Base-by-base conservation (phyloP, 805 yeast species). In the Pichia manshurica region DNA sequence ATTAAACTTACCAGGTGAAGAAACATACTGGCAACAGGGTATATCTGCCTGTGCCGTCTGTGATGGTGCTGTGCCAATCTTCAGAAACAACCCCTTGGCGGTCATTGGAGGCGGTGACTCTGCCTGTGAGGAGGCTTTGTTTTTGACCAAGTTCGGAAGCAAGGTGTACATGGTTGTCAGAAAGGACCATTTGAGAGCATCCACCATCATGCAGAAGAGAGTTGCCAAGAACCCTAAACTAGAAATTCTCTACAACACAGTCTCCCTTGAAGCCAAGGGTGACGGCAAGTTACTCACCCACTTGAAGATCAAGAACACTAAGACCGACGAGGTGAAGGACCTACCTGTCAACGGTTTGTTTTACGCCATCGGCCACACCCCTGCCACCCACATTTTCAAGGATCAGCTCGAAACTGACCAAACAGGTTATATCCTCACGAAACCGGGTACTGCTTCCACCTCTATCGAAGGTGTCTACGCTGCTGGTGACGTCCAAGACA, bases 41-140 rank as follows among this genome's bases (percentile, higher is more conserved):
- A 93, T 93, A 57, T 87, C 96, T 58, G 99, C 99, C 16, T 93
- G 99, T 76, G 99, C 99, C 36, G 99, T 93, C 53, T 93, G 99
- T 73, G 99, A 93, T 67, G 99, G 99, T 70, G 99, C 99, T 31
- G 95, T 93, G 43, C 99, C 99, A 59, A 90, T 93, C 60, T 93
- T 93, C 76, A 87, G 98, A 77, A 86, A 93, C 77, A 86, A 89
- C 71, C 98, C 99, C 35, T 79, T 93, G 66, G 98, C 96, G 22
- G 99, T 93, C 49, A 75, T 93, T 57, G 99, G 99, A 51, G 99
- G 99, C 57, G 99, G 99, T 68, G 99, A 93, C 71, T 89, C 97
- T 57, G 99, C 99, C 17, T 95, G 98, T 70, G 99, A 93, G 74
- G 99, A 93, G 74, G 99, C 99, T 29, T 73, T 87, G 56, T 93